These are phyloP conservation scores for Blastocystis sp. DNA, from an alignment of 352 stramenopile species.

Conservation along the genomic window DNA sequence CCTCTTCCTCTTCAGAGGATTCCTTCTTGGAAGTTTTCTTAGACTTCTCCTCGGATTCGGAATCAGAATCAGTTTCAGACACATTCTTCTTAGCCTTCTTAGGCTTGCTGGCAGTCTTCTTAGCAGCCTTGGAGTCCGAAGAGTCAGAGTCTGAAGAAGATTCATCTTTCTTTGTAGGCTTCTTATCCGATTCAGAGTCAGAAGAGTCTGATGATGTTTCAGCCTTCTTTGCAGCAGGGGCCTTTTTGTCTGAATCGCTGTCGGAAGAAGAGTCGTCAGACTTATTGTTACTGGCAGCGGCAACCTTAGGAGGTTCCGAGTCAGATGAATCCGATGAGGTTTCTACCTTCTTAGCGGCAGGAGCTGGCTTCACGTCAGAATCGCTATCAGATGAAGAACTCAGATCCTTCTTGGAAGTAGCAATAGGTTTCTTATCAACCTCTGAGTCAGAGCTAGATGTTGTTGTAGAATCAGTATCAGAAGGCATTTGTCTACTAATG, in stretches of 20 bases:
- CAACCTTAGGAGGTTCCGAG: not conserved
- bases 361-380: conserved; percentile 25
- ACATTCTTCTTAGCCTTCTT: conserved; percentile 17
- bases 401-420: conserved; percentile 32
- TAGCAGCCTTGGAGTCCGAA: conserved; percentile 2
- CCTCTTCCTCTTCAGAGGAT: not conserved
- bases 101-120: conserved; percentile 54
- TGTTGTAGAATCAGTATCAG: conserved; percentile 45
- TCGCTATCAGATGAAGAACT: conserved; percentile 26
- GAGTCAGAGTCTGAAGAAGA: not conserved
- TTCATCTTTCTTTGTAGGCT: conserved; percentile 15
- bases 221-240: conserved; percentile 22
- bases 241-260: conserved; percentile 22
- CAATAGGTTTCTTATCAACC: conserved; percentile 1
- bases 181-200: conserved; percentile 58
- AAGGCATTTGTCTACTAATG: conserved; percentile 34
- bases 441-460: conserved; percentile 54
- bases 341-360: conserved; percentile 53
- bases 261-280: not conserved
- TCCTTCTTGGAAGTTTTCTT: conserved; percentile 47
- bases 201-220: conserved; percentile 37
- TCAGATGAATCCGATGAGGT: conserved; percentile 11
- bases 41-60: conserved; percentile 52
- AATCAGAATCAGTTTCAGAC: conserved; percentile 19
- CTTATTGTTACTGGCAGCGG: not conserved